A percentile compares a stretch with the other conserved stretches of the same genome.
phyloP scores from a whole-genome alignment of 1,139 yeast genomes.

The Debaryomyces nepalensis region DNA sequence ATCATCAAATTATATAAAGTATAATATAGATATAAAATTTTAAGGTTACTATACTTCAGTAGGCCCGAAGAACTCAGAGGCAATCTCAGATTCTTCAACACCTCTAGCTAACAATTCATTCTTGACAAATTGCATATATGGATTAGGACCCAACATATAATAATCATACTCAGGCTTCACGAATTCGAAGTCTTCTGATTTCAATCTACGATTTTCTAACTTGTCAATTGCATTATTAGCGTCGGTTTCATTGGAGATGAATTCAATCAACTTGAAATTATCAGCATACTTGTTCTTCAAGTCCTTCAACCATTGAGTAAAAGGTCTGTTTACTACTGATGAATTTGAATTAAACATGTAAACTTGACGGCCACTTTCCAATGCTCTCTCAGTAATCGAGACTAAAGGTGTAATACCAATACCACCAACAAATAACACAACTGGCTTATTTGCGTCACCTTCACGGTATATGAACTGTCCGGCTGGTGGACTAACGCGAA shows the following conservation, averaged over 20 bases:
- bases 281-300: slow-evolving; percentile 23
- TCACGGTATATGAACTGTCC: slow-evolving; percentile 55
- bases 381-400: slow-evolving; percentile 51
- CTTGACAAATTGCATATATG: slow-evolving; percentile 36
- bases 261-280: slow-evolving; percentile 28
- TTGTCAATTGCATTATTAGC: slow-evolving; percentile 17
- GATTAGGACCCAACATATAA: slow-evolving; percentile 42
- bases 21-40: background rate
- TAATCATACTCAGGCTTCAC: slow-evolving; percentile 27
- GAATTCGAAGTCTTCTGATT: slow-evolving; percentile 21
- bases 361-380: slow-evolving; percentile 32
- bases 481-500: slow-evolving; percentile 62
- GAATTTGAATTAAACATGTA: slow-evolving; percentile 36
- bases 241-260: slow-evolving; percentile 20
- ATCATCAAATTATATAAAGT: background rate
- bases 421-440: slow-evolving; percentile 60
- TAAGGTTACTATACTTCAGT: slow-evolving; percentile 7
- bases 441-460: slow-evolving; percentile 23
- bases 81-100: slow-evolving; percentile 12
- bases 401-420: slow-evolving; percentile 71
- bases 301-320: slow-evolving; percentile 26
- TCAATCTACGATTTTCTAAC: slow-evolving; percentile 16
- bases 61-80: slow-evolving; percentile 16
- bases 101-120: slow-evolving; percentile 15
- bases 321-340: slow-evolving; percentile 30